Base-by-base conservation (phyloP, 2,329 filamentous ascomycete genomes). In the Chrysoporthe puriensis region DNA sequence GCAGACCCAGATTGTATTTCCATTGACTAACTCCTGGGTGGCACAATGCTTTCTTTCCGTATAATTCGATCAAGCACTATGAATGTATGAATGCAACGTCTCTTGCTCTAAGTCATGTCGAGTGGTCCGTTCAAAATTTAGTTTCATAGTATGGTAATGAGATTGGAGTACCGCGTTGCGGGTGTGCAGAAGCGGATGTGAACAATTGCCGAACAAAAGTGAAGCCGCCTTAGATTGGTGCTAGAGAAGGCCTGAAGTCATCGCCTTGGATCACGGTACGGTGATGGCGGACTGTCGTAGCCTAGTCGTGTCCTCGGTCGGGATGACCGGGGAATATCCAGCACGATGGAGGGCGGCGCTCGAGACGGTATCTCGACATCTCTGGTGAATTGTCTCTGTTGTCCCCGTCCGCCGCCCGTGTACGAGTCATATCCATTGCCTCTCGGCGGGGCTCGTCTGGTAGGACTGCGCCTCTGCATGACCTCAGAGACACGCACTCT, bases 291-390 rank as follows among this genome's bases (percentile, higher is more conserved):
- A 2, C 54, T 60, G 11, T 67, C 60, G 18, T 67, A 63, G 21
- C 60, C 65, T 42, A 52, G 58, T 16, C 65, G 60, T 13, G 65
- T 67, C 52, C 65, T 57, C 7, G 65, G 65, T 32, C 60, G 56
- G 3, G 65, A 67, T 2, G 60, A 42, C 7, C 65, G 40, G 8
- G 65, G 65, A 26, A 56, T 46, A 32, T 63, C 65, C 7, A 67
- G 50, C 42, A 67, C 63, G n/a, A 62, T 34, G n/a, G 60, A 52
- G 2, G 60, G 13, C n/a, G 46, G 46, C 3, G 9, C n/a, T 36
- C 60, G 60, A 48, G 65, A 42, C 5, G 56, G 50, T 4, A 66
- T 60, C 65, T 67, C 36, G 36, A 40, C 36, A 9, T 5, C 9
- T 40, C 36, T 40, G 36, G 65, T 32, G 60, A 9, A 9, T 2